Evolutionary conservation across 192 early-diverging fungal species (phyloP).

Genomic region (Gaertneriomyces semiglobifer): DNA sequence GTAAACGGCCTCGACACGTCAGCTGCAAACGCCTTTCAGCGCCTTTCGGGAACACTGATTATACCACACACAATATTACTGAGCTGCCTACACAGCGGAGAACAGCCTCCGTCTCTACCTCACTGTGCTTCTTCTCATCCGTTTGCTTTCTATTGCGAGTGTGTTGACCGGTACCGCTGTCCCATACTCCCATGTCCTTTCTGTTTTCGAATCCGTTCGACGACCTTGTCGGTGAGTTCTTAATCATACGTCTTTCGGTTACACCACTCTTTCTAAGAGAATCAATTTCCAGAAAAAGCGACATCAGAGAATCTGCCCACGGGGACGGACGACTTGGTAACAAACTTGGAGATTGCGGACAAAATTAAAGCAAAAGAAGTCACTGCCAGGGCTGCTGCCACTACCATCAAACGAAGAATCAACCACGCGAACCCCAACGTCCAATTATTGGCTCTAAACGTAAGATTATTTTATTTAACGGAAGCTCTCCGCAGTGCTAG

Average conservation of each 20-base stretch:
- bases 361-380: constrained; percentile 79
- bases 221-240: constrained; percentile 39
- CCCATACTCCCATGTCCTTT: constrained; percentile 20
- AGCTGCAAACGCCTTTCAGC: no score
- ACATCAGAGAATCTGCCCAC: constrained; percentile 87
- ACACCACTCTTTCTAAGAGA: neutral
- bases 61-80: no score
- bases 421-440: constrained; percentile 93
- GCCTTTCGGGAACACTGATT: no score
- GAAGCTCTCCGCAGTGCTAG: neutral
- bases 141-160: no score
- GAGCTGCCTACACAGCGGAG: no score
- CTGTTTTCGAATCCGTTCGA: constrained; percentile 40
- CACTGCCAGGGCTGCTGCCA: constrained; percentile 68
- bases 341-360: constrained; percentile 89
- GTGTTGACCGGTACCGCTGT: no score
- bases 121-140: no score
- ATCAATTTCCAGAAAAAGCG: constrained; percentile 50
- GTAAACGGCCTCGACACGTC: no score
- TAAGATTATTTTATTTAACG: constrained; percentile 15
- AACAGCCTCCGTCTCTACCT: no score
- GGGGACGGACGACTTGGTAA: constrained; percentile 77
- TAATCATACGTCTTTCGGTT: no score
- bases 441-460: constrained; percentile 80
- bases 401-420: constrained; percentile 74